These are phyloP conservation scores for Pyrus bretschneideri DNA, from an alignment of 306 rosid species.

Conservation along the genomic window DNA sequence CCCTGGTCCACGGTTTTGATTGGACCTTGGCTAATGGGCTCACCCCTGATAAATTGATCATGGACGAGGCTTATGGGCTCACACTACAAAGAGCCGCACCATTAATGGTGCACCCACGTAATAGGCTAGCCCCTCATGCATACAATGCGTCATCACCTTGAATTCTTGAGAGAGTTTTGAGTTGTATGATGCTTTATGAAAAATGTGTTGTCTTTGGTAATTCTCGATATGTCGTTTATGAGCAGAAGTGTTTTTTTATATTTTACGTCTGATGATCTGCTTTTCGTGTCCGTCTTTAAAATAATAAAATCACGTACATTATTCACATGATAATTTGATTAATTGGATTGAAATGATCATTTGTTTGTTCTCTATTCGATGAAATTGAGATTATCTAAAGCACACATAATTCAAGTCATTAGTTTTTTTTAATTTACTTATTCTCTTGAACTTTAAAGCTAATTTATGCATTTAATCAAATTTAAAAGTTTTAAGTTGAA, in stretches of 20 bases:
- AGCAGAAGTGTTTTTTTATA: fast-evolving
- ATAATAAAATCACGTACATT: no score
- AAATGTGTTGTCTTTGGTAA: neutral
- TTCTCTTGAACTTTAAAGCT: no score
- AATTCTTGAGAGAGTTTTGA: neutral
- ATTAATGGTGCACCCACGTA: constrained; percentile 37
- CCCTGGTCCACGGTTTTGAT: constrained; percentile 48
- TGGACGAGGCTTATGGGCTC: constrained; percentile 75
- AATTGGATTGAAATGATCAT: no score
- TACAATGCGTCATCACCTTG: constrained; percentile 10
- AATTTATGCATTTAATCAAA: no score
- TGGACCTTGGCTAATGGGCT: constrained; percentile 52
- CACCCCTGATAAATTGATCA: constrained; percentile 35
- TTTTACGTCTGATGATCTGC: no score
- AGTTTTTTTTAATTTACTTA: no score
- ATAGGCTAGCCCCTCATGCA: constrained; percentile 32
- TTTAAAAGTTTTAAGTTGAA: no score
- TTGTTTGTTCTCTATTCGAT: no score
- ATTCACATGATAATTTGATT: no score
- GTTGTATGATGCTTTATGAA: neutral
- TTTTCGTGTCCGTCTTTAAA: fast-evolving
- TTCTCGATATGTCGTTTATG: no score
- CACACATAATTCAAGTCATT: no score
- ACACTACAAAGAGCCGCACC: constrained; percentile 59
- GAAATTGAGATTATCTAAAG: no score